These are phyloP conservation scores for Syzygium malaccense DNA, from an alignment of 441 rosid genomes.

Conservation along the genomic window DNA sequence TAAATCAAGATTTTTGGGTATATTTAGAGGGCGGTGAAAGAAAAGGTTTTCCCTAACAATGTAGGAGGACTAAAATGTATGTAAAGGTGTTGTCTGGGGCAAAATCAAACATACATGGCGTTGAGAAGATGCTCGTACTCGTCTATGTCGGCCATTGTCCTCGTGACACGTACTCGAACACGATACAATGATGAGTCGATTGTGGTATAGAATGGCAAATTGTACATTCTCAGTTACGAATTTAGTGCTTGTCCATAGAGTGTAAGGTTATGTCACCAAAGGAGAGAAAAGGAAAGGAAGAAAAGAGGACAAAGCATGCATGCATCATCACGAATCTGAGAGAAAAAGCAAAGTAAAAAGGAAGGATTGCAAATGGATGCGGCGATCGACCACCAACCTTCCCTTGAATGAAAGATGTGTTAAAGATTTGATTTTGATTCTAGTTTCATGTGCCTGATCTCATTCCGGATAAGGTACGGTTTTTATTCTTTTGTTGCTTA, in stretches of 20 bases:
- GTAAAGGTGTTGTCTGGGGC: background rate
- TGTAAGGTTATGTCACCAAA: background rate
- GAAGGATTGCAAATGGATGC: constrained; percentile 17
- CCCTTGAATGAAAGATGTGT: constrained; percentile 12
- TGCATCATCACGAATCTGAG: constrained; percentile 11
- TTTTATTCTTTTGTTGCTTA: background rate
- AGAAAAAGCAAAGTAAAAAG: background rate
- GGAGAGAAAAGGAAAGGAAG: background rate
- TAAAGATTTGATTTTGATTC: constrained; percentile 25
- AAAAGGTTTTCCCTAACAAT: background rate
- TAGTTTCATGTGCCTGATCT: background rate
- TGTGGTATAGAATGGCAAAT: background rate
- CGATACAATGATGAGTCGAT: background rate
- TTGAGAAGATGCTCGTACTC: background rate
- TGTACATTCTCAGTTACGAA: background rate
- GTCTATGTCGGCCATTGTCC: background rate
- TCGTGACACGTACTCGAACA: background rate
- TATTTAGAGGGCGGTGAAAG: background rate
- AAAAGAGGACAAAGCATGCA: background rate
- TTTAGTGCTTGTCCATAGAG: background rate
- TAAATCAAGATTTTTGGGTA: background rate
- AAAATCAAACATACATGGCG: background rate
- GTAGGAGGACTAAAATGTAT: background rate
- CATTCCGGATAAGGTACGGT: background rate
- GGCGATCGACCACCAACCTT: constrained; percentile 40